Conservation (phyloP, 352 stramenopile species). For the Phytophthora boehmeriae region DNA sequence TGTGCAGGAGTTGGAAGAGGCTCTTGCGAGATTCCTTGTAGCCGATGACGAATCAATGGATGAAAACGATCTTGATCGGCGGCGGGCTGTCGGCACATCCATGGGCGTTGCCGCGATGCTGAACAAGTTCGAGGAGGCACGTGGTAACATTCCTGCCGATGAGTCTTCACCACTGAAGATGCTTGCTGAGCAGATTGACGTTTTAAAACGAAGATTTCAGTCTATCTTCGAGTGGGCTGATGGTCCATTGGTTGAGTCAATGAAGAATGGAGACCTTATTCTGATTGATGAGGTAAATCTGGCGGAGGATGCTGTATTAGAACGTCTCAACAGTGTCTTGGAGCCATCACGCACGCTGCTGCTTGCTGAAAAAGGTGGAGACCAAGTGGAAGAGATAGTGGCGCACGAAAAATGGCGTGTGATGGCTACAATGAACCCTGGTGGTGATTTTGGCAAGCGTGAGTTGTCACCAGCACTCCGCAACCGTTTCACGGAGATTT, state of each 20-base stretch:
- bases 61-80: slow-evolving; percentile 30
- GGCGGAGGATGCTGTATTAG: slow-evolving; percentile 99
- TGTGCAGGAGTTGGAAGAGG: slow-evolving; percentile 52
- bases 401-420: slow-evolving; percentile 94
- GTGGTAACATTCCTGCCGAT: slow-evolving; percentile 16
- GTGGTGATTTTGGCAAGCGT: slow-evolving; percentile 99
- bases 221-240: slow-evolving; percentile 99
- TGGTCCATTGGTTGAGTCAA: slow-evolving; percentile 97
- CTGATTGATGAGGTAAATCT: slow-evolving; percentile 99
- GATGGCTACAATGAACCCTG: slow-evolving; percentile 99
- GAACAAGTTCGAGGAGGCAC: slow-evolving; percentile 35
- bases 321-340: slow-evolving; percentile 99
- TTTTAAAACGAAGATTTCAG: slow-evolving; percentile 69
- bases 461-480: slow-evolving; percentile 98
- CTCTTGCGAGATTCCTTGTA: slow-evolving; percentile 47
- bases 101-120: slow-evolving; percentile 39
- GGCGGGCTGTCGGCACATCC: slow-evolving; percentile 19
- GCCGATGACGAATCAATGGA: slow-evolving; percentile 17
- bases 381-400: slow-evolving; percentile 91
- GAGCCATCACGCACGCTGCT: slow-evolving; percentile 97
- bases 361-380: slow-evolving; percentile 98
- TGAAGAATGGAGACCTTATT: slow-evolving; percentile 97
- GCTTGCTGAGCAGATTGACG: slow-evolving; percentile 53
- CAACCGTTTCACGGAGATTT: slow-evolving; percentile 99
- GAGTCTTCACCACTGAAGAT: slow-evolving; percentile 19